Percentiles rank a stretch among this genome's conserved stretches.
Conservation (phyloP, 177 flowering plant species). For the Telopea speciosissima region DNA sequence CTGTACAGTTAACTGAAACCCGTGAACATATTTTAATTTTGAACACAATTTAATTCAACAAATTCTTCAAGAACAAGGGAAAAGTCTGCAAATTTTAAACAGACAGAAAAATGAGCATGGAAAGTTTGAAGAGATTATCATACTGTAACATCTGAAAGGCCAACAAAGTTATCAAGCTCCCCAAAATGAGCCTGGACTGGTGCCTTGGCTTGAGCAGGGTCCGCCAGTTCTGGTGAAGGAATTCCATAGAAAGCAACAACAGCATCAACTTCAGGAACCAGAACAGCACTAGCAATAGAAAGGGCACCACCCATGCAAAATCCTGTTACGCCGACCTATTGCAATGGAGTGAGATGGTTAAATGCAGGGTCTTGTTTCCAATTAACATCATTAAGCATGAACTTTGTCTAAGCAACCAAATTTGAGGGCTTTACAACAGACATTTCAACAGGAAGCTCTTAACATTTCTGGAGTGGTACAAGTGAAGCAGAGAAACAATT, state of each 20-base stretch:
- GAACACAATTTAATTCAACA: no score
- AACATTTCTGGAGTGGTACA: no score
- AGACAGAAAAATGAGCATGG: not conserved
- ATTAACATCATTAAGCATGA: no score
- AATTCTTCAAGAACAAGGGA: not conserved
- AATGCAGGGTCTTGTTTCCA: not conserved
- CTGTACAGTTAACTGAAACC: not conserved
- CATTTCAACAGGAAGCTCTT: no score
- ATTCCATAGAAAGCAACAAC: slow-evolving; percentile 88
- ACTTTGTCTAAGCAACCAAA: no score
- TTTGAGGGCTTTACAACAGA: no score
- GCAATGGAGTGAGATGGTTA: slow-evolving; percentile 8
- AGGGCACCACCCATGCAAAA: slow-evolving; percentile 97
- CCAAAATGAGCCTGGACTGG: slow-evolving; percentile 97
- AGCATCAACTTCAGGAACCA: slow-evolving; percentile 76
- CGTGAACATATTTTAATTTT: not conserved
- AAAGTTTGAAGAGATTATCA: slow-evolving; percentile 5
- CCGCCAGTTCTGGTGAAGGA: slow-evolving; percentile 73
- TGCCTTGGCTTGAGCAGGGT: slow-evolving; percentile 68
- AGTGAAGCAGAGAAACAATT: no score
- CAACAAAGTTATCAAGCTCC: slow-evolving; percentile 70
- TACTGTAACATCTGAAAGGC: slow-evolving; percentile 83
- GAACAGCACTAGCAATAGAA: slow-evolving; percentile 77
- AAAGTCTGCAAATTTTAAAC: not conserved
- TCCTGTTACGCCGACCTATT: slow-evolving; percentile 85